Percentiles rank a stretch among this genome's conserved stretches.
Conservation (phyloP, 208 protist species). For the Tritrichomonas foetus region DNA sequence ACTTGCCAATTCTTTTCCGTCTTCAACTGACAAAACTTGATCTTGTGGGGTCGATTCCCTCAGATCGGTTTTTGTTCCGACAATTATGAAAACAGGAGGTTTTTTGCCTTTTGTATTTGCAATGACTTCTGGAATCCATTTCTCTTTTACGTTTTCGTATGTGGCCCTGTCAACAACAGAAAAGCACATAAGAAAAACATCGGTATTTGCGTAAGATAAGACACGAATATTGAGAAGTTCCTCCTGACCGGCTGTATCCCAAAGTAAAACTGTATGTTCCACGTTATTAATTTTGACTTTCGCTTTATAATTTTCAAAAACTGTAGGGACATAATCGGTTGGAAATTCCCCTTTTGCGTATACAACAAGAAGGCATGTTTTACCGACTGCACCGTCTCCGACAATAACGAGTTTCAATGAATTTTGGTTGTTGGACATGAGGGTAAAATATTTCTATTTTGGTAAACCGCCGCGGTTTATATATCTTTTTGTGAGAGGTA, state of each 20-base stretch:
- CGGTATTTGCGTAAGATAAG: conserved; percentile 47
- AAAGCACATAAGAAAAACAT: conserved; percentile 51
- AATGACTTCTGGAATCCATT: conserved; percentile 57
- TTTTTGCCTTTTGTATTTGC: neutral
- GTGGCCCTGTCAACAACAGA: conserved; percentile 52
- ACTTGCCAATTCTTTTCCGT: conserved; percentile 32
- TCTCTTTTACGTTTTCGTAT: conserved; percentile 65
- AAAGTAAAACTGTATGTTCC: conserved; percentile 37
- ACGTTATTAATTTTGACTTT: conserved; percentile 39
- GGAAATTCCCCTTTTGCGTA: conserved; percentile 75
- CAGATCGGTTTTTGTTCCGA: conserved; percentile 78
- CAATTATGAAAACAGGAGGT: conserved; percentile 64
- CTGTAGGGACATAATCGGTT: conserved; percentile 44
- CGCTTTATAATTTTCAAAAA: conserved; percentile 50
- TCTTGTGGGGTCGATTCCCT: conserved; percentile 44
- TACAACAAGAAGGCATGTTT: conserved; percentile 70
- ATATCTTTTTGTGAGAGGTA: no score
- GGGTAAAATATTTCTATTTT: no score
- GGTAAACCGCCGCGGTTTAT: no score
- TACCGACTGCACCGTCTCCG: conserved; percentile 71
- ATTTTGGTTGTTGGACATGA: no score
- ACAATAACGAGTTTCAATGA: conserved; percentile 59
- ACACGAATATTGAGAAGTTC: conserved; percentile 26
- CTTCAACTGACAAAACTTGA: conserved; percentile 15
- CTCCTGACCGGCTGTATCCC: conserved; percentile 52